These are phyloP conservation scores for Colletotrichum sp. DNA, from an alignment of 2,329 filamentous ascomycete genomes.

Conservation along the genomic window DNA sequence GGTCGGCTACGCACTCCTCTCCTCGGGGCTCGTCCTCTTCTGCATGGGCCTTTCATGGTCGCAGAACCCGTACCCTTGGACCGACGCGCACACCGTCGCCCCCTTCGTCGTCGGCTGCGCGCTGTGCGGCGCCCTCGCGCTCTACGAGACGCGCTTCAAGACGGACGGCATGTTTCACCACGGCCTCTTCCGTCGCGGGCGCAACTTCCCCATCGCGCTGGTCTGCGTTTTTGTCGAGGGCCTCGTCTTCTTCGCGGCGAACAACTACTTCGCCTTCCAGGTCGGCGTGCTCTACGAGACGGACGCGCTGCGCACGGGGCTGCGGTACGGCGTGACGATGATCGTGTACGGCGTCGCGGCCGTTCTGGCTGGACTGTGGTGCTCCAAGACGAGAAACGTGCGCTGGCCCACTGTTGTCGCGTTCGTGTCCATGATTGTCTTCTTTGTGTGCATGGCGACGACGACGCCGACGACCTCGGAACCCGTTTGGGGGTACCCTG, in stretches of 20 bases:
- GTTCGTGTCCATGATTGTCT: constrained; percentile 34
- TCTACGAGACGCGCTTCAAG: constrained; percentile 39
- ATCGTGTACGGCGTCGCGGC: constrained; percentile 32
- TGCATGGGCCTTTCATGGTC: constrained; percentile 42
- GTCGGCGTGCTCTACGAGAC: constrained; percentile 39
- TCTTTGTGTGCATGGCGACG: constrained; percentile 41
- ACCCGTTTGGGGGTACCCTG: constrained; percentile 40
- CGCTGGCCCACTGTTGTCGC: constrained; percentile 28
- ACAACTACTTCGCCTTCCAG: constrained; percentile 47
- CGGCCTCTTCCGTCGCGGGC: constrained; percentile 35
- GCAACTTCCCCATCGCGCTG: constrained; percentile 41
- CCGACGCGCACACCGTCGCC: constrained; percentile 36
- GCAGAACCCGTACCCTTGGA: constrained; percentile 43
- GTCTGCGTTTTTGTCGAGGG: constrained; percentile 42
- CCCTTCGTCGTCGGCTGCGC: constrained; percentile 37
- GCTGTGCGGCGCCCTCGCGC: constrained; percentile 27
- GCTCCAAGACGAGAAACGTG: constrained; percentile 30
- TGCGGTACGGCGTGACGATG: constrained; percentile 38
- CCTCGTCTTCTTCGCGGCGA: constrained; percentile 44
- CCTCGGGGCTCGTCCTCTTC: constrained; percentile 40
- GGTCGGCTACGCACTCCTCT: constrained; percentile 40
- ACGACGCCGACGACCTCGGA: constrained; percentile 25
- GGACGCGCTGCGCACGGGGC: constrained; percentile 35
- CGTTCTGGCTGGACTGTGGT: constrained; percentile 34
- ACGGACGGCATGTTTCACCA: constrained; percentile 47